Percentiles rank a stretch among this genome's conserved stretches.
phyloP scores from a whole-genome alignment of 148 eudicot genomes.

The Vaccinium darrowii region DNA sequence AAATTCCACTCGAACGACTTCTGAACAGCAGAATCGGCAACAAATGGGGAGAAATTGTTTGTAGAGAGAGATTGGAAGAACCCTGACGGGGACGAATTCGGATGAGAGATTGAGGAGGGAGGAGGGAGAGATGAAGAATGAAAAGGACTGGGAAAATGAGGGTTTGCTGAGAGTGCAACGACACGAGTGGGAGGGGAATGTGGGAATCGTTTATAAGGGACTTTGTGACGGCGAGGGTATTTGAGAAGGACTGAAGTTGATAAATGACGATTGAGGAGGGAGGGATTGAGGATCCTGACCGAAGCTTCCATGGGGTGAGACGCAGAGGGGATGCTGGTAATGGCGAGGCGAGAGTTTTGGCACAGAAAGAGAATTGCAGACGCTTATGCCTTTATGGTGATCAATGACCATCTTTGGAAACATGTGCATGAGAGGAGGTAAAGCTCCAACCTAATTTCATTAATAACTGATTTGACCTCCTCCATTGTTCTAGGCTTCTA shows the following conservation, averaged over 20 bases:
- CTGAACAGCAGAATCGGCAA: not conserved
- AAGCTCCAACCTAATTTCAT: too few relatives aligned
- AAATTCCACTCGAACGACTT: conserved; percentile 21
- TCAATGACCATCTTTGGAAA: not conserved
- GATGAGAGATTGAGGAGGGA: not conserved
- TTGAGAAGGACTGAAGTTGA: conserved; percentile 8
- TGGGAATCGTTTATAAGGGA: not conserved
- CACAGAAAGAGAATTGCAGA: not conserved
- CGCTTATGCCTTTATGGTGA: too few relatives aligned
- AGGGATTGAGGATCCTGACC: conserved; percentile 18
- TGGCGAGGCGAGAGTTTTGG: not conserved
- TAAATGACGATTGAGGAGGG: not conserved
- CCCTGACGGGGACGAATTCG: not conserved
- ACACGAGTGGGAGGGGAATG: not conserved
- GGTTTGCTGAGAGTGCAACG: conserved; percentile 4
- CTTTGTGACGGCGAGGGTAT: not conserved
- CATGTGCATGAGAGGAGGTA: not conserved
- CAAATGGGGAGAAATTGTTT: not conserved
- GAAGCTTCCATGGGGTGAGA: conserved; percentile 23
- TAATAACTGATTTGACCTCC: too few relatives aligned
- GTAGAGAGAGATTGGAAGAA: not conserved
- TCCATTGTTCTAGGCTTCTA: too few relatives aligned
- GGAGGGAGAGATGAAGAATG: not conserved
- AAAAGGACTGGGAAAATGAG: not conserved
- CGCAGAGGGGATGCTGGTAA: not conserved